These are phyloP conservation scores for Aquilaria malaccensis DNA, from an alignment of 345 rosid genomes.

Conservation along the genomic window DNA sequence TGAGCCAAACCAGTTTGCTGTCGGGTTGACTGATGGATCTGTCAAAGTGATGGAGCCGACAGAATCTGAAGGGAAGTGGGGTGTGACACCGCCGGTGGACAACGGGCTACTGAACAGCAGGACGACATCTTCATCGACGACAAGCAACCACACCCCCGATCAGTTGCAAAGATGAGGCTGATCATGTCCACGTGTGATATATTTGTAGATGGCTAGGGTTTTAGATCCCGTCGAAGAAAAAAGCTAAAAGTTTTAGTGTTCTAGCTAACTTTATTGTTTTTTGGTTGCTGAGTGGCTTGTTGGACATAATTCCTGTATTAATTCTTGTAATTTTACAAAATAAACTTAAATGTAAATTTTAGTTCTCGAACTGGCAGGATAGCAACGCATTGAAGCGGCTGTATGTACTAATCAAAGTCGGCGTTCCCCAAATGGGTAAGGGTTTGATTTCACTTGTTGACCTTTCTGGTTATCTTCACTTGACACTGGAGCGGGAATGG, in stretches of 20 bases:
- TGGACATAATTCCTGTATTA: background rate
- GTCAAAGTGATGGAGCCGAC: conserved; percentile 71
- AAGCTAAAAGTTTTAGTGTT: too few species aligned
- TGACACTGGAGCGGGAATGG: too few species aligned
- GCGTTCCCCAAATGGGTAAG: too few species aligned
- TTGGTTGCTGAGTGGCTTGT: conserved; percentile 21
- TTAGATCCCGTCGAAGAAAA: background rate
- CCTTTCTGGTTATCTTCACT: too few species aligned
- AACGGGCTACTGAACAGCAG: conserved; percentile 56
- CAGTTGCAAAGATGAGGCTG: conserved; percentile 51
- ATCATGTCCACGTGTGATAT: conserved; percentile 1
- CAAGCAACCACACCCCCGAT: conserved; percentile 74
- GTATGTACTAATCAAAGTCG: too few species aligned
- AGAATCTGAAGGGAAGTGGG: conserved; percentile 76
- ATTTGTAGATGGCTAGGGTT: conserved; percentile 24
- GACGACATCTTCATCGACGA: conserved; percentile 67
- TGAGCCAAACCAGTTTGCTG: conserved; percentile 67
- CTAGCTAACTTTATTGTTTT: conserved; percentile 3
- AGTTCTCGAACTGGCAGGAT: background rate
- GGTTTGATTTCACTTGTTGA: too few species aligned
- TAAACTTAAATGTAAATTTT: background rate
- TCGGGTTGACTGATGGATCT: conserved; percentile 64
- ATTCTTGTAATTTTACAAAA: background rate
- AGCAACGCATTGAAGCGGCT: too few species aligned
- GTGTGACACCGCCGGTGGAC: conserved; percentile 44